A percentile compares a stretch with the other conserved stretches of the same genome.
Conservation (phyloP, 306 rosid species). For the Urtica urens region DNA sequence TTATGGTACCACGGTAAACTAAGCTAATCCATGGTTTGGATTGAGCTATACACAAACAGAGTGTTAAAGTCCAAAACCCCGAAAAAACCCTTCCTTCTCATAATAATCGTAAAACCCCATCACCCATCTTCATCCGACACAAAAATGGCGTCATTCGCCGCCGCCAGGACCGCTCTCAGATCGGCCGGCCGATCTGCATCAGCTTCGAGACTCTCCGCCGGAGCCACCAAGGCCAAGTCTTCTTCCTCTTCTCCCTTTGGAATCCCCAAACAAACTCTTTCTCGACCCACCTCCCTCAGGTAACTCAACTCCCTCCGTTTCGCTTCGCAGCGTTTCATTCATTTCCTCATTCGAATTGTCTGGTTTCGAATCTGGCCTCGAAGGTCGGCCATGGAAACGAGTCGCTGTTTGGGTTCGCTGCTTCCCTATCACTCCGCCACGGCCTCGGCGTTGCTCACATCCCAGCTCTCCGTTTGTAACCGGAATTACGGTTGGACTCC, state of each 20-base stretch:
- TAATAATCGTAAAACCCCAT: neutral
- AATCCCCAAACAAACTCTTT: conserved; percentile 41
- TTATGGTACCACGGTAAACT: too few relatives aligned
- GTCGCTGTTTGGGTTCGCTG: conserved; percentile 72
- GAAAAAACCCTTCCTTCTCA: neutral
- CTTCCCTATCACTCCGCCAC: conserved; percentile 83
- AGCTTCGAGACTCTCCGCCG: conserved; percentile 31
- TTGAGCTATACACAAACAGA: too few relatives aligned
- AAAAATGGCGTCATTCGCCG: conserved; percentile 50
- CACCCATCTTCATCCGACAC: too few relatives aligned
- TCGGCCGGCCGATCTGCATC: conserved; percentile 29
- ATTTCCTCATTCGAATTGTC: neutral
- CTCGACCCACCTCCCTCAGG: conserved; percentile 59
- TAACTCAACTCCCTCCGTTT: conserved; percentile 11
- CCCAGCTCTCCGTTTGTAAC: conserved; percentile 73
- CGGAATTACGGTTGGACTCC: conserved; percentile 67
- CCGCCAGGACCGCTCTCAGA: conserved; percentile 73
- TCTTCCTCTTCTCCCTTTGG: conserved; percentile 32
- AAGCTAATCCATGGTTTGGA: too few relatives aligned
- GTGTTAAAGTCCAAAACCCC: neutral
- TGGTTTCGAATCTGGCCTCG: neutral
- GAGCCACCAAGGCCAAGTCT: conserved; percentile 31
- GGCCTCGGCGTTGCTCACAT: conserved; percentile 84
- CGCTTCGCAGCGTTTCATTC: neutral
- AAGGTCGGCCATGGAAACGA: conserved; percentile 72